Evolutionary conservation across 1,284 basidiomycete genomes (phyloP).

Genomic region (Sporisorium iseilematis-ciliati): DNA sequence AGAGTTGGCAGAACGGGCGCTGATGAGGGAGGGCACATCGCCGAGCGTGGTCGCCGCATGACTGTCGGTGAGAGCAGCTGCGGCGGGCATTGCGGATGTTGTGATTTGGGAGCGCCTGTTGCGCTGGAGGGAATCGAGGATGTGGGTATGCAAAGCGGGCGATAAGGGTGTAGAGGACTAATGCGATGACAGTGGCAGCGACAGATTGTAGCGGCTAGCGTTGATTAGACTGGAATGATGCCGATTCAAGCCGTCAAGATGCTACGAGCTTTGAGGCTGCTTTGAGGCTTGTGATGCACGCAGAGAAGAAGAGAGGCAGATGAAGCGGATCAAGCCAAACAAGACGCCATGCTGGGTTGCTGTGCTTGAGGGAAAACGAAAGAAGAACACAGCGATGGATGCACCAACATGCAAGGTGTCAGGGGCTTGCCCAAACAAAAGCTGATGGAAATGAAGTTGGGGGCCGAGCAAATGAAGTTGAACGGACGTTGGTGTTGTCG

Average conservation of each 20-base stretch:
- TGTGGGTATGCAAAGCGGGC: not conserved
- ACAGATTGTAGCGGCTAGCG: not conserved
- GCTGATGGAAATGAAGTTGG: conserved; percentile 6
- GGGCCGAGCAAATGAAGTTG: conserved; percentile 2
- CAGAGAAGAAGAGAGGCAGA: not conserved
- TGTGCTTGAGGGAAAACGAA: conserved; percentile 1
- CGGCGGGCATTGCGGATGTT: conserved; percentile 17
- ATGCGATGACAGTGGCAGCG: too few species aligned
- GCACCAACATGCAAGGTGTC: conserved; percentile 10
- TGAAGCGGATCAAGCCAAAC: conserved; percentile 3
- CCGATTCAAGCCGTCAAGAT: too few species aligned
- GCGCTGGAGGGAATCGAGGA: not conserved
- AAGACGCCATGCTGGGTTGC: conserved; percentile 15
- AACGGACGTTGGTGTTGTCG: not conserved
- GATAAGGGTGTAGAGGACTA: not conserved
- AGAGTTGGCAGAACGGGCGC: conserved; percentile 60
- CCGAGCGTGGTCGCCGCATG: conserved; percentile 6
- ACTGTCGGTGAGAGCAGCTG: conserved; percentile 8
- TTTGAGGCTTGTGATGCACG: not conserved
- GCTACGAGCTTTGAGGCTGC: not conserved
- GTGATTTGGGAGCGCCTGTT: not conserved
- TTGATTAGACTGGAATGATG: not conserved
- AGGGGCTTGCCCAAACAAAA: conserved; percentile 2
- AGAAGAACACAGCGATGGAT: not conserved
- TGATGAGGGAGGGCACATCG: conserved; percentile 52